These are phyloP conservation scores for Chenopodium berlandieri DNA, from an alignment of 148 eudicot genomes.

Conservation along the genomic window DNA sequence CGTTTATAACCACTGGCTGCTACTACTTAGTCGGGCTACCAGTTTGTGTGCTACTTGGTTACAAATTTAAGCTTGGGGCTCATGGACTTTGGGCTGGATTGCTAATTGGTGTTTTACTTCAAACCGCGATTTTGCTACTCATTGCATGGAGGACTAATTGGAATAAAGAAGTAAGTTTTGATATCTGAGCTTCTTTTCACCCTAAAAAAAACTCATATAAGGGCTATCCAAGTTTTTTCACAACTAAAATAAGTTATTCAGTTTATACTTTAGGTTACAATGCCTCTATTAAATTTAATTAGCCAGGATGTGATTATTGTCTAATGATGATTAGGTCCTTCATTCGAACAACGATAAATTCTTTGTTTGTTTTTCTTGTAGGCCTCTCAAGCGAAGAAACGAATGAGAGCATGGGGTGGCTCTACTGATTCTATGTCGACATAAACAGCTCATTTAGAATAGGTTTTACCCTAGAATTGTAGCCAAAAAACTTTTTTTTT, in stretches of 20 bases:
- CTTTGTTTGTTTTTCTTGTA: constrained; percentile 5
- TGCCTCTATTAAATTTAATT: not conserved
- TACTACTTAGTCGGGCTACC: constrained; percentile 46
- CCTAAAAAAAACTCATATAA: too few relatives aligned
- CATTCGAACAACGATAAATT: not conserved
- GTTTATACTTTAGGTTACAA: not conserved
- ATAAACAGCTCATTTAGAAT: not conserved
- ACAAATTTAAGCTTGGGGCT: constrained; percentile 27
- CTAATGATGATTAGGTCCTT: not conserved
- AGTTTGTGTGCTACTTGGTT: constrained; percentile 32
- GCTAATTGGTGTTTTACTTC: constrained; percentile 21
- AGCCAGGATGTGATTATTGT: not conserved
- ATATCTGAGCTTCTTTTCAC: not conserved
- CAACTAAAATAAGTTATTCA: too few relatives aligned
- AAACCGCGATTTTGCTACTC: constrained; percentile 20
- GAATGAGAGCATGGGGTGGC: constrained; percentile 36
- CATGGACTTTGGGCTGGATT: constrained; percentile 29
- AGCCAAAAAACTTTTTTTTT: not conserved
- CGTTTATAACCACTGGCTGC: constrained; percentile 32
- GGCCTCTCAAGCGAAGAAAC: constrained; percentile 33
- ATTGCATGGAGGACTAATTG: constrained; percentile 17
- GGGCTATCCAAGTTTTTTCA: not conserved
- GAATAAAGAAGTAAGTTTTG: constrained; percentile 17
- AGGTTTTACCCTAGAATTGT: not conserved
- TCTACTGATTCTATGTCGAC: not conserved